Base-by-base conservation (phyloP, 2,329 filamentous ascomycete species). In the Pseudogymnoascus sp. region DNA sequence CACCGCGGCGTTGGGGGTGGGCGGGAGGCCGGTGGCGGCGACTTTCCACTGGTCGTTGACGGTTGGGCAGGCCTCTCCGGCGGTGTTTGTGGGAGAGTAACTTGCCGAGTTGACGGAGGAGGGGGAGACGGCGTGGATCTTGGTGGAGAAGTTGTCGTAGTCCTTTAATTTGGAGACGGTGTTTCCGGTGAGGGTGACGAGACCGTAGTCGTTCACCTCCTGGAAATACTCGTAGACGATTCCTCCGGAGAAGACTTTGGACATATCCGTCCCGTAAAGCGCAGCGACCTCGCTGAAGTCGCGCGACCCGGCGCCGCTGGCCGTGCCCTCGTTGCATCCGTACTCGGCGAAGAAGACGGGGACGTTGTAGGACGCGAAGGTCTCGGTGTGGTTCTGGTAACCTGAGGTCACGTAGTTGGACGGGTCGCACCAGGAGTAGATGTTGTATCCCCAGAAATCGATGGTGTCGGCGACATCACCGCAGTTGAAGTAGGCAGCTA, bases 361-460 rank as follows among this genome's bases (percentile, higher is more conserved):
- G 3, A 97, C 90, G 5, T 90, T 90, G 83, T 95, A 99, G 74
- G 87, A 84, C 63, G 81, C 75, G 81, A 96, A 97, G 78, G 96
- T 93, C 69, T 90, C 78, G 70, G 91, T 91, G 74, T 93, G 90
- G 63, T 85, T 82, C 64, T 87, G 80, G 79, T 93, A 99, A 63
- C 91, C 90, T 5, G 95, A 97, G 64, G 81, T 74, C 46, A 80
- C 70, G 79, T 89, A 95, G 72, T 80, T 84, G 72, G 90, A 95
- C 69, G 92, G 76, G 69, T 93, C 93, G 75, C 93, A 99, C 93
- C 93, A 99, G 62, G 92, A 95, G 84, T 97, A 97, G 79, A 97
- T 96, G 83, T 97, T 99, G 89, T 97, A 97, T 65, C 95, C 95
- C 90, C 92, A 97, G 82, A 95, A 97, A 78, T 97, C 95, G 69